Evolutionary conservation across 441 rosid species (phyloP), one percentile per base, ranked within the genome.

Genomic region (Hypseocharis bilobata): DNA sequence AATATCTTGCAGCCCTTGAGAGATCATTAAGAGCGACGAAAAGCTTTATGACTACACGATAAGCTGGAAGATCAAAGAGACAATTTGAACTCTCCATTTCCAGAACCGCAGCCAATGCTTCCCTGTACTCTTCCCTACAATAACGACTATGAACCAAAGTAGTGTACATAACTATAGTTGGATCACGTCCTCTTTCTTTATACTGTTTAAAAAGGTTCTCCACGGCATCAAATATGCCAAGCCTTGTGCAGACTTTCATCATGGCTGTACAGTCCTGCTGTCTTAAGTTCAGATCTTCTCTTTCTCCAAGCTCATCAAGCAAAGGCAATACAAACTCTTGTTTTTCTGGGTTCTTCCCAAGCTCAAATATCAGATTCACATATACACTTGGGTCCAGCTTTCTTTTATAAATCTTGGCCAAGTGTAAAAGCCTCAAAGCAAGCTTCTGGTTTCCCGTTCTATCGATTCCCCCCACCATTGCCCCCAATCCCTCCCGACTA

Each of bases 21-120:
- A 83, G 76, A 83, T 92, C 96, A 78, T 88, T 76, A 67, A 89
- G 67, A 17, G 91, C 91, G 66, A 82, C 86, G 72, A 85, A 87
- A 42, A 92, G 84, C 77, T 76, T 86, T 52, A 92, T 86, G 10
- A 79, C 85, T 11, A 87, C 96, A 38, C 92, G 84, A 75, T 86
- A 92, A 26, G 96, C 96, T 0, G 96, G 85, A 72, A 92, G 88
- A 85, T 92, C 96, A 47, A 89, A 79, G 20, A 89, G 83, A 74
- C 85, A 88, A 63, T 82, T 76, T 2, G 84, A 75, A 58, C 70
- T 83, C 79, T 92, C 98, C 96, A 92, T 86, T 60, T 89, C 94
- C 98, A 94, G 89, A 57, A 92, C 84, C 58, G 84, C 64, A 76
- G 82, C 81, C 82, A 92, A 72, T 14, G 98, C 97, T 45, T 90